Evolutionary conservation across 2,329 filamentous ascomycete species (phyloP).

Genomic region (Gaeumannomyces sp.): DNA sequence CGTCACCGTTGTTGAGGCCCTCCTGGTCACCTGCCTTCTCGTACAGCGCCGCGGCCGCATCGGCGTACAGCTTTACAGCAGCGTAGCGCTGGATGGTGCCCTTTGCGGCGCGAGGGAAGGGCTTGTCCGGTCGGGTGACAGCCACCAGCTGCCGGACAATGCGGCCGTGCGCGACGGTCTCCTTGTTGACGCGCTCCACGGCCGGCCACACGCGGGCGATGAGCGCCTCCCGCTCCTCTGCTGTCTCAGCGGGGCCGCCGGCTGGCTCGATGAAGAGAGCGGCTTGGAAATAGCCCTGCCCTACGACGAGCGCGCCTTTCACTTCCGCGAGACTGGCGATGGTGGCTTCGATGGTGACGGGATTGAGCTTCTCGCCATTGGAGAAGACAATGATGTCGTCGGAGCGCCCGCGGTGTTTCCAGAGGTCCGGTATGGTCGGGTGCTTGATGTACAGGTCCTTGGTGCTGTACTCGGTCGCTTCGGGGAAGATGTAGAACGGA

Average conservation of each 20-base stretch:
- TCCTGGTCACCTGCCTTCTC: slow-evolving; percentile 17
- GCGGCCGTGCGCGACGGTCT: slow-evolving; percentile 39
- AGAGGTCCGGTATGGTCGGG: slow-evolving; percentile 30
- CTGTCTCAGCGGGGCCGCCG: slow-evolving; percentile 18
- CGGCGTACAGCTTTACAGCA: slow-evolving; percentile 34
- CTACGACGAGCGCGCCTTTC: slow-evolving; percentile 38
- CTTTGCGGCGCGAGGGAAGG: slow-evolving; percentile 38
- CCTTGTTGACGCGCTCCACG: slow-evolving; percentile 35
- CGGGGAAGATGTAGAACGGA: slow-evolving; percentile 35
- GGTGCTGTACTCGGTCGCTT: slow-evolving; percentile 33
- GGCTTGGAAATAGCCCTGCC: slow-evolving; percentile 38
- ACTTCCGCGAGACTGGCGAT: slow-evolving; percentile 33
- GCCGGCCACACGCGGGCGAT: slow-evolving; percentile 38
- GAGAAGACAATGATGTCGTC: slow-evolving; percentile 45
- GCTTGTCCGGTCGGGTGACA: slow-evolving; percentile 32
- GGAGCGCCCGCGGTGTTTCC: slow-evolving; percentile 26
- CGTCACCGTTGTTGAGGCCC: slow-evolving; percentile 13
- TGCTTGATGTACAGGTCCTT: slow-evolving; percentile 38
- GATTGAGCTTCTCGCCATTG: slow-evolving; percentile 46
- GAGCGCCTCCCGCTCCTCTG: slow-evolving; percentile 23
- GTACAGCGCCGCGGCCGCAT: slow-evolving; percentile 38
- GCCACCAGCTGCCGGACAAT: slow-evolving; percentile 34
- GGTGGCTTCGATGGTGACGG: slow-evolving; percentile 35
- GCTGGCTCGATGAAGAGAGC: slow-evolving; percentile 41
- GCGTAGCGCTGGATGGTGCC: slow-evolving; percentile 37